Evolutionary conservation across 352 stramenopile species (phyloP).

Genomic region (Phytopythium chamaehyphon): DNA sequence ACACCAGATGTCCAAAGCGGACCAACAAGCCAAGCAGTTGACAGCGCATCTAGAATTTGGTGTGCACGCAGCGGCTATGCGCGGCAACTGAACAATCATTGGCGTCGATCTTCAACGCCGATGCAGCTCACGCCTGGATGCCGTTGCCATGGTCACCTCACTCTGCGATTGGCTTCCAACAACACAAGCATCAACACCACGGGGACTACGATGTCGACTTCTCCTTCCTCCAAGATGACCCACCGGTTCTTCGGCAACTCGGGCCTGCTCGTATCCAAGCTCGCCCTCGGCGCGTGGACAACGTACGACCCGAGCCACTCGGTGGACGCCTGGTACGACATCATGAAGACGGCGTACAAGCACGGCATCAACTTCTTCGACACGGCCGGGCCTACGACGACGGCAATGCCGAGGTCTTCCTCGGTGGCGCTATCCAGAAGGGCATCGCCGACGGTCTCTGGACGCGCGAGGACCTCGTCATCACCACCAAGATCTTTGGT

Average conservation of each 20-base stretch:
- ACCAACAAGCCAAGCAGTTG: too few species aligned
- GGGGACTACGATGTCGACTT: too few species aligned
- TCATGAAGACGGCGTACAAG: slow-evolving; percentile 29
- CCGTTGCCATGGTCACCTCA: too few species aligned
- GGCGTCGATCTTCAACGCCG: too few species aligned
- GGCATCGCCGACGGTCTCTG: slow-evolving; percentile 24
- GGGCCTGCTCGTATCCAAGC: slow-evolving; percentile 17
- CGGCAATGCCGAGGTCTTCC: slow-evolving; percentile 27
- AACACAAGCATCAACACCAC: background rate
- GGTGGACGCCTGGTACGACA: slow-evolving; percentile 23
- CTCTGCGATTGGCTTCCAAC: too few species aligned
- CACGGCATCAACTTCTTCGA: slow-evolving; percentile 45
- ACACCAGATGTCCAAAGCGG: too few species aligned
- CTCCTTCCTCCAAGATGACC: slow-evolving; percentile 33
- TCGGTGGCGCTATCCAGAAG: slow-evolving; percentile 33
- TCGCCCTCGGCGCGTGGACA: slow-evolving; percentile 31
- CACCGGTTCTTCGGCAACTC: slow-evolving; percentile 30
- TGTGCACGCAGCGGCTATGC: too few species aligned
- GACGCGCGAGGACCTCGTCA: slow-evolving; percentile 36
- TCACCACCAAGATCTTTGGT: slow-evolving; percentile 43
- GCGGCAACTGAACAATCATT: too few species aligned
- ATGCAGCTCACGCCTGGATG: too few species aligned
- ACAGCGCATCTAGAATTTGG: too few species aligned
- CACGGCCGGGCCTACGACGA: slow-evolving; percentile 28
- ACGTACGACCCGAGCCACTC: slow-evolving; percentile 9